Percentiles rank a stretch among this genome's conserved stretches.
phyloP scores from a whole-genome alignment of 164 flowering plant genomes.

The Macadamia tetraphylla region DNA sequence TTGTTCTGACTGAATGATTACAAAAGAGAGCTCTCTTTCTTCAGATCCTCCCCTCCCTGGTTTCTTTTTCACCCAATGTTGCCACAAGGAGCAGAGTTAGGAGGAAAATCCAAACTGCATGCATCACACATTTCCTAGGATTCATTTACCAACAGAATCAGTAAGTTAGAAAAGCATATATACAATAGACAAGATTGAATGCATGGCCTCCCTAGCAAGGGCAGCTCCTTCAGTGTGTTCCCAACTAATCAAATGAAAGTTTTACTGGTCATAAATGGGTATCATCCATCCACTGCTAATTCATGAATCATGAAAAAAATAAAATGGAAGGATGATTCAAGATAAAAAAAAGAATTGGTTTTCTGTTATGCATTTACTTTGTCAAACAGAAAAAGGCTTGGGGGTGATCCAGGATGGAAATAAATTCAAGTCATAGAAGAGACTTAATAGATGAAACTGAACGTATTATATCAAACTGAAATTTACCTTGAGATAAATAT shows the following conservation, averaged over 20 bases:
- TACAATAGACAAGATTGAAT: neutral
- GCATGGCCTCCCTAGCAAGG: neutral
- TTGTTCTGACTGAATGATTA: neutral
- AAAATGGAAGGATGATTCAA: neutral
- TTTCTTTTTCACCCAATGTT: neutral
- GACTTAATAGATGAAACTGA: neutral
- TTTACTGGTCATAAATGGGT: neutral
- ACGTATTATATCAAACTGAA: neutral
- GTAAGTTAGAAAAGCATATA: neutral
- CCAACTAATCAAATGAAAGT: neutral
- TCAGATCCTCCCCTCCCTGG: neutral
- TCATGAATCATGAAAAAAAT: neutral
- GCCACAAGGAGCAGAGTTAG: neutral
- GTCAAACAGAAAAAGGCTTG: neutral
- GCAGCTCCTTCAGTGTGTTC: neutral
- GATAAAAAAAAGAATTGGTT: neutral
- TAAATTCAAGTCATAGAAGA: constrained; percentile 6
- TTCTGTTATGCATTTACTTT: neutral
- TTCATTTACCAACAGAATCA: constrained; percentile 1
- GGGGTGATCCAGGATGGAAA: neutral
- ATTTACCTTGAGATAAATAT: constrained; percentile 87
- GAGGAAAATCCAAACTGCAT: no score
- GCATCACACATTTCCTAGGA: neutral
- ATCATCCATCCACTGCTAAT: neutral
- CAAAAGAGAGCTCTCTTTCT: neutral